Evolutionary conservation across 2,329 filamentous ascomycete species (phyloP).

Genomic region (Xylariaceae sp.): DNA sequence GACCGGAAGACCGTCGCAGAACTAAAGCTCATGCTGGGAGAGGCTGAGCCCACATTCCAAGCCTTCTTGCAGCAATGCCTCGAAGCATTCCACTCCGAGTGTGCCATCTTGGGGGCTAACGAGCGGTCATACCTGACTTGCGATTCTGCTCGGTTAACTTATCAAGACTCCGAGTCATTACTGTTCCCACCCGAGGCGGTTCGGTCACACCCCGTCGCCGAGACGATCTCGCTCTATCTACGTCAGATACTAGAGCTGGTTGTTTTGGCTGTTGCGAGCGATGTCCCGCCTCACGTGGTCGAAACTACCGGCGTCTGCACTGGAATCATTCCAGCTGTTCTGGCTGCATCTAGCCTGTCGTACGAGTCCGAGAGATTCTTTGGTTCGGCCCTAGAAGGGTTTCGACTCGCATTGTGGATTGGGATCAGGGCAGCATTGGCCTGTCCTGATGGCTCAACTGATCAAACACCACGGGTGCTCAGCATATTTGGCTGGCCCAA

Average conservation of each 20-base stretch:
- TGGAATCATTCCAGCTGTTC: conserved; percentile 6
- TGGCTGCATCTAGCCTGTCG: conserved; percentile 5
- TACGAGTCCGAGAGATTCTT: conserved; percentile 7
- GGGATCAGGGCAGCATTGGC: conserved; percentile 2
- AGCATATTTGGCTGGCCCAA: conserved; percentile 7
- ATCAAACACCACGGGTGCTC: conserved; percentile 1
- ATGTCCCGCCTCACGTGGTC: background rate
- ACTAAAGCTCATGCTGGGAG: conserved; percentile 1
- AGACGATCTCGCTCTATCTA: conserved; percentile 6
- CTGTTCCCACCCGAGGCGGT: conserved; percentile 1
- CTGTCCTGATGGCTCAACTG: background rate
- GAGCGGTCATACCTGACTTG: conserved; percentile 1
- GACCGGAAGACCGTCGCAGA: background rate
- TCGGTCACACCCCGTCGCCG: conserved; percentile 6
- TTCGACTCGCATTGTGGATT: conserved; percentile 10
- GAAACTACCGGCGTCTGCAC: conserved; percentile 7
- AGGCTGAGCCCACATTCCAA: background rate
- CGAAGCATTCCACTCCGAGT: conserved; percentile 7
- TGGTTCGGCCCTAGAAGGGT: conserved; percentile 5
- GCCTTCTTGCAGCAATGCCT: conserved; percentile 4
- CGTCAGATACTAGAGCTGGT: conserved; percentile 9
- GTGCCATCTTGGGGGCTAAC: background rate
- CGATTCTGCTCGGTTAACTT: background rate
- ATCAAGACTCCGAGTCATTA: conserved; percentile 3
- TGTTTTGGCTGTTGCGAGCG: background rate